Percentiles rank a stretch among this genome's conserved stretches.
Evolutionary conservation across 202 grass and related monocot genomes (phyloP).

Genomic region (Zizania palustris): DNA sequence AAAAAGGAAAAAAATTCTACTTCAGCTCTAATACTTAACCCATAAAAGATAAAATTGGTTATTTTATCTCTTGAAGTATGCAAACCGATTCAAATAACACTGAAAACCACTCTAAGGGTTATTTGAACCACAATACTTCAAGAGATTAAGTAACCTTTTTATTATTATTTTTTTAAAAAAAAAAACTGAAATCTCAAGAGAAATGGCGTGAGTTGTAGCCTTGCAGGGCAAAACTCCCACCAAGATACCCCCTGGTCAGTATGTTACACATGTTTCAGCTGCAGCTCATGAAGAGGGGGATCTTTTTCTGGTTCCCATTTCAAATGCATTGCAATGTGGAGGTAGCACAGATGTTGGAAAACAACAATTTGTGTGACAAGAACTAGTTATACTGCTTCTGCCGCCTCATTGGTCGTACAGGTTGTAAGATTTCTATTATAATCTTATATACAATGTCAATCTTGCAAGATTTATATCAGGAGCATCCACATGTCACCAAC

Average conservation of each 20-base stretch:
- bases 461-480: conserved; percentile 21
- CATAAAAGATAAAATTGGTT: too few relatives aligned
- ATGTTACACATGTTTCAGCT: conserved; percentile 17
- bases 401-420: conserved; percentile 27
- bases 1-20: background rate
- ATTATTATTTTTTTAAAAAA: background rate
- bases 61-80: too few relatives aligned
- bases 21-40: too few relatives aligned
- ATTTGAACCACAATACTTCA: too few relatives aligned
- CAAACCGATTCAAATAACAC: too few relatives aligned
- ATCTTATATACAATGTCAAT: conserved; percentile 51
- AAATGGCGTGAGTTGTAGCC: background rate
- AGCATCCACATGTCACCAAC: conserved; percentile 42
- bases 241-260: conserved; percentile 1
- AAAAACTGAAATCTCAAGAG: background rate
- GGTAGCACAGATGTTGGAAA: conserved; percentile 1
- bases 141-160: too few relatives aligned
- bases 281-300: conserved; percentile 9
- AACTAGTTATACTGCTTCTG: conserved; percentile 55
- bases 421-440: conserved; percentile 29
- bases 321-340: background rate
- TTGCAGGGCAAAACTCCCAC: background rate
- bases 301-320: background rate
- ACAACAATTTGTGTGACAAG: conserved; percentile 35
- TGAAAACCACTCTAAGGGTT: too few relatives aligned